Percentiles rank a stretch among this genome's conserved stretches.
Evolutionary conservation across 225 moss, liverwort and hornwort genomes (phyloP).

Genomic region (Pleurozium schreberi): DNA sequence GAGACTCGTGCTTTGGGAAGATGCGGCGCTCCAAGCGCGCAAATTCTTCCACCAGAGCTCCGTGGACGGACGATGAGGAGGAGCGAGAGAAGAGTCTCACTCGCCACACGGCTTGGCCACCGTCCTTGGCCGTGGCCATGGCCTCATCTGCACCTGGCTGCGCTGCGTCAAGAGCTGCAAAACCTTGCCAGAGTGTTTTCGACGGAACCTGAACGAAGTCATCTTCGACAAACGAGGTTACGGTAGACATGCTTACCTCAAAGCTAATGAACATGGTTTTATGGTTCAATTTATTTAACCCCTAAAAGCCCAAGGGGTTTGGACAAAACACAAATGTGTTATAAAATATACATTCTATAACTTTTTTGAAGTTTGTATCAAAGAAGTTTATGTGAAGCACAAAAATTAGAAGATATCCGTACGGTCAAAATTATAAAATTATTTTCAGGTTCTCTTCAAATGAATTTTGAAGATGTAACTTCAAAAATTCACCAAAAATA

Average conservation of each 20-base stretch:
- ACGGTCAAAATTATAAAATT: no score
- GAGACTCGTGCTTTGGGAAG: slow-evolving; percentile 93
- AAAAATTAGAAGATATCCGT: no score
- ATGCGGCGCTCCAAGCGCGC: slow-evolving; percentile 78
- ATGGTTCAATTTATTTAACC: not conserved
- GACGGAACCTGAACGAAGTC: not conserved
- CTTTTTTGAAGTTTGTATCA: no score
- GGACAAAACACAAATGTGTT: no score
- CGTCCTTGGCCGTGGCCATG: not conserved
- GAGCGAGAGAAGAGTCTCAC: slow-evolving; percentile 8
- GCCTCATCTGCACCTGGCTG: not conserved
- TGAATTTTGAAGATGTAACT: no score
- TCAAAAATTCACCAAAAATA: no score
- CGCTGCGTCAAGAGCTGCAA: not conserved
- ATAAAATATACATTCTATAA: no score
- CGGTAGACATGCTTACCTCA: not conserved
- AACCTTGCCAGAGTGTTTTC: not conserved
- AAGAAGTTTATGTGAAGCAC: no score
- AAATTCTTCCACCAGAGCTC: slow-evolving; percentile 49
- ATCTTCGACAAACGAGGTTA: not conserved
- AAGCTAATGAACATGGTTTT: not conserved
- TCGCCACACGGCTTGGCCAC: not conserved
- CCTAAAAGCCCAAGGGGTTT: no score
- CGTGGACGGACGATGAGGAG: not conserved
- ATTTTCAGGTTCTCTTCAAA: no score